Conservation (phyloP, 2,329 filamentous ascomycete species). For the Colletotrichum tropicicola region DNA sequence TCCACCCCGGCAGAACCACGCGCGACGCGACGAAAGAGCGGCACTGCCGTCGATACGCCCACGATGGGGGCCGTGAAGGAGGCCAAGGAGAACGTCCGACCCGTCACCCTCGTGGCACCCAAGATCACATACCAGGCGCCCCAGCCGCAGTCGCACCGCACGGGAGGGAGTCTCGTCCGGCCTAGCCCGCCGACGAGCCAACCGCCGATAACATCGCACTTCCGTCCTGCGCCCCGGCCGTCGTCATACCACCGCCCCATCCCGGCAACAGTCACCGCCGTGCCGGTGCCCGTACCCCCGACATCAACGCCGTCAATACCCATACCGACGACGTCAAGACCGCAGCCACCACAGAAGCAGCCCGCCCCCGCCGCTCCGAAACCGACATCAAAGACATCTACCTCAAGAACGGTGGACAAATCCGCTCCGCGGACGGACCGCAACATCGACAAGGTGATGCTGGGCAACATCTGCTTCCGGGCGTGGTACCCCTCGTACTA, state of each 20-base stretch:
- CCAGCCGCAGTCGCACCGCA: constrained; percentile 37
- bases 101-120: constrained; percentile 48
- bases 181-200: constrained; percentile 31
- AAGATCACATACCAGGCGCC: constrained; percentile 51
- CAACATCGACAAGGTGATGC: constrained; percentile 86
- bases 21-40: constrained; percentile 15
- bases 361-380: constrained; percentile 3
- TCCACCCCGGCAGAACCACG: not conserved
- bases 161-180: constrained; percentile 25
- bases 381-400: constrained; percentile 7
- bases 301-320: constrained; percentile 24
- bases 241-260: constrained; percentile 8
- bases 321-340: constrained; percentile 27
- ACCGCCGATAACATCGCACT: constrained; percentile 31
- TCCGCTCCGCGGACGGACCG: constrained; percentile 63
- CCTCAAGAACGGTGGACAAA: constrained; percentile 34
- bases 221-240: constrained; percentile 10
- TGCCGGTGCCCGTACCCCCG: constrained; percentile 17
- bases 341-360: constrained; percentile 27
- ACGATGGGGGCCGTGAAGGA: constrained; percentile 21
- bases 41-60: constrained; percentile 4
- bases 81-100: constrained; percentile 38
- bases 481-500: constrained; percentile 97
- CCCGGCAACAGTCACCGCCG: constrained; percentile 5
- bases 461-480: constrained; percentile 84